These are phyloP conservation scores for Aspergillus nanangensis DNA, from an alignment of 495 filamentous ascomycete species.

Conservation along the genomic window DNA sequence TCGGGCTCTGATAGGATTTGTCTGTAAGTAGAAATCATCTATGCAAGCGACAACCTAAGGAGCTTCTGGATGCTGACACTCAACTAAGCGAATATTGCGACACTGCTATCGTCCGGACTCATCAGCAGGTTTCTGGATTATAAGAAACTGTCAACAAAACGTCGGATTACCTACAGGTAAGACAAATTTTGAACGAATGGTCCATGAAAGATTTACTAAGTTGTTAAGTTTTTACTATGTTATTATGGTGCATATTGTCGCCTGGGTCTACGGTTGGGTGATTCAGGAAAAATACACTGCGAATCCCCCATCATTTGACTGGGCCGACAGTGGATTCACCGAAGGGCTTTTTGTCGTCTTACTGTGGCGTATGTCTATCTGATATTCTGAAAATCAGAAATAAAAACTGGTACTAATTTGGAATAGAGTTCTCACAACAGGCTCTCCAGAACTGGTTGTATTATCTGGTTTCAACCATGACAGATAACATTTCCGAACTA, in stretches of 20 bases:
- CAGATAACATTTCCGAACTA: conserved; percentile 51
- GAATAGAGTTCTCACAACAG: conserved; percentile 39
- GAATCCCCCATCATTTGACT: conserved; percentile 38
- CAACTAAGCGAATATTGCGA: conserved; percentile 24
- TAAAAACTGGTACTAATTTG: not conserved
- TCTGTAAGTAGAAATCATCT: conserved; percentile 15
- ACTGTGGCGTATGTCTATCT: conserved; percentile 30
- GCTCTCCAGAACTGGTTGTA: conserved; percentile 49
- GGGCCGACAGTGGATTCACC: conserved; percentile 37
- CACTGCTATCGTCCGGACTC: conserved; percentile 28
- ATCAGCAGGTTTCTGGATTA: conserved; percentile 43
- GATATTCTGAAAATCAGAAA: not conserved
- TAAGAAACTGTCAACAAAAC: conserved; percentile 27
- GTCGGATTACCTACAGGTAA: conserved; percentile 35
- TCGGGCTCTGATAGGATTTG: conserved; percentile 32
- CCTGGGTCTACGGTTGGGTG: conserved; percentile 47
- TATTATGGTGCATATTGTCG: conserved; percentile 33
- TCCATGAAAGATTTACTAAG: not conserved
- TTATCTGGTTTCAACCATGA: conserved; percentile 56
- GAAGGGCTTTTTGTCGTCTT: conserved; percentile 43
- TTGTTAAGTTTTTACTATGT: conserved; percentile 35
- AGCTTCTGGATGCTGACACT: not conserved
- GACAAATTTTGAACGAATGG: not conserved
- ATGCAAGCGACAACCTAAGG: not conserved
- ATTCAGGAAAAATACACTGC: conserved; percentile 44